Base-by-base conservation (phyloP, 2,329 filamentous ascomycete genomes). In the Xylariaceae sp. region DNA sequence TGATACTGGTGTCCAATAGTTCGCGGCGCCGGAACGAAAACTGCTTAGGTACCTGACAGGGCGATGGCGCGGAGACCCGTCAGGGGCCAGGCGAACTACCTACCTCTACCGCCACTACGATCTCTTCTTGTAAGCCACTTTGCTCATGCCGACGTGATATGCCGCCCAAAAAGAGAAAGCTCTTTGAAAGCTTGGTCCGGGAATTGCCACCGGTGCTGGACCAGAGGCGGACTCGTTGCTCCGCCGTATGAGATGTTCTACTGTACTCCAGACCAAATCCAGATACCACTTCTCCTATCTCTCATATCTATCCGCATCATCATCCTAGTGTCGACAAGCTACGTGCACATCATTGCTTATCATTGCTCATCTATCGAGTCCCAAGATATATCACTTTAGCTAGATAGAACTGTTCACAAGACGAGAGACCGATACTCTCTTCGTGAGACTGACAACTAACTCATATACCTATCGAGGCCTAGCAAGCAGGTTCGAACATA, bases 71-170 rank as follows among this genome's bases (percentile, higher is more conserved):
- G 41, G 47, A 50, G 49, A 24, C 36, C 43, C 24, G 44, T 14
- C 12, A 31, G 43, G 47, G 51, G 34, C 58, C 33, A 48, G 41
- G 36, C 58, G 49, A 54, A 19, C 39, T 28, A 49, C 17, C 2
- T 23, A 16, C 16, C 28, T 28, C 34, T 37, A 26, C 41, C 49
- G 28, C 43, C 51, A 55, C 47, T 41, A 51, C n/a, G 31, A 45
- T 33, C 39, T 33, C 41, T 48, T 56, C 44, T 46, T 53, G 47
- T 36, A 41, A 50, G 56, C 48, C 51, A 55, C 58, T 24, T 58
- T 51, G 55, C 59, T 53, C 47, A 54, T 55, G 50, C 58, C 55
- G 55, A 54, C 31, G 28, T 51, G 36, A 33, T 34, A 49, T 43
- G 24, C 26, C 26, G 28, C 7, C 53, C 37, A 26, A 51, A 41